Evolutionary conservation across 768 basidiomycete species (phyloP).

Genomic region (Hygrocybe coccinea): DNA sequence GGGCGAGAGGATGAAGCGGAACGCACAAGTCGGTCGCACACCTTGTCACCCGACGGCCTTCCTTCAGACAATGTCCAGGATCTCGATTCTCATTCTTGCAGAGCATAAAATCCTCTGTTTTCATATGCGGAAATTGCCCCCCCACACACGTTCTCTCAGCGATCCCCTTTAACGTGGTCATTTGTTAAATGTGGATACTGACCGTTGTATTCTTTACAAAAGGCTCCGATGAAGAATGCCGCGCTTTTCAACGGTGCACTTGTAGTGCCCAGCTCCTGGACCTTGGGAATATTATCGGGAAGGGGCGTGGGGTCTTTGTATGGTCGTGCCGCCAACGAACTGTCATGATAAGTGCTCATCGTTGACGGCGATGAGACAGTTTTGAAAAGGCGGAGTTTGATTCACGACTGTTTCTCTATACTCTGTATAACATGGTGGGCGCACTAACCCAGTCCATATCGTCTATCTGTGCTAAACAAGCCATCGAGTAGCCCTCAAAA

Average conservation of each 20-base stretch:
- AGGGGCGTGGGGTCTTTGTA: slow-evolving; percentile 65
- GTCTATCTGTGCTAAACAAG: not conserved
- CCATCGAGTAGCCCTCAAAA: slow-evolving; percentile 43
- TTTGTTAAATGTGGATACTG: slow-evolving; percentile 23
- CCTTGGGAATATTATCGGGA: slow-evolving; percentile 62
- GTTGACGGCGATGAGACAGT: slow-evolving; percentile 19
- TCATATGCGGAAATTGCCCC: not conserved
- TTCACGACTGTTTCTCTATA: not conserved
- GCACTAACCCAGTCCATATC: too few relatives aligned
- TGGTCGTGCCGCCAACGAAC: slow-evolving; percentile 43
- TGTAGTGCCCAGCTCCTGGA: slow-evolving; percentile 82
- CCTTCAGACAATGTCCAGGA: slow-evolving; percentile 90
- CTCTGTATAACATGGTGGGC: not conserved
- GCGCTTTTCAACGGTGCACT: slow-evolving; percentile 95
- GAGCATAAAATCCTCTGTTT: slow-evolving; percentile 88
- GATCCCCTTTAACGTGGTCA: not conserved
- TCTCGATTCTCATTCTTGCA: slow-evolving; percentile 92
- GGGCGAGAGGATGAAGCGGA: not conserved
- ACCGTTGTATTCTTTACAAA: slow-evolving; percentile 98
- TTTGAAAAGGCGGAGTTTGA: not conserved
- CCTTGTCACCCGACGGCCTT: slow-evolving; percentile 91
- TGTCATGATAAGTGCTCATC: slow-evolving; percentile 52
- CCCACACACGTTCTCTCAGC: not conserved
- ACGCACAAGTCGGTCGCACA: slow-evolving; percentile 90
- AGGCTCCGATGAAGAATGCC: slow-evolving; percentile 92